These are phyloP conservation scores for Panus rudis DNA, from an alignment of 768 basidiomycete species.

Conservation along the genomic window DNA sequence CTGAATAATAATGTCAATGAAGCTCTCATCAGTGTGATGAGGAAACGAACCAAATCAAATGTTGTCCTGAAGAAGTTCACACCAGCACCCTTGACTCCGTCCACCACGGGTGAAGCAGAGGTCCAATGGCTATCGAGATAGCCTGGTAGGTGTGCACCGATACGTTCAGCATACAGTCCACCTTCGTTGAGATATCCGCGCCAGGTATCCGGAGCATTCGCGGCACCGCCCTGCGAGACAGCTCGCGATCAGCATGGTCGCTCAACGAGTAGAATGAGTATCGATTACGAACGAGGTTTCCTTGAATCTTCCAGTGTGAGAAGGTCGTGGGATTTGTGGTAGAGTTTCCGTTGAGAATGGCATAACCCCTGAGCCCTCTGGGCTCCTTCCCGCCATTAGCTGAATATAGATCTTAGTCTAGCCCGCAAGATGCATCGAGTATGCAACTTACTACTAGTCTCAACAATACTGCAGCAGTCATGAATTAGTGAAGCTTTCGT, in stretches of 20 bases:
- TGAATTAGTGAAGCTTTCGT: too few relatives aligned
- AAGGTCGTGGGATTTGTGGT: too few relatives aligned
- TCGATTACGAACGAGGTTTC: conserved; percentile 28
- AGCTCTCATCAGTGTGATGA: background rate
- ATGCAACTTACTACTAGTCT: conserved; percentile 37
- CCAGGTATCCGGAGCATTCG: conserved; percentile 34
- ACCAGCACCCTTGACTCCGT: conserved; percentile 29
- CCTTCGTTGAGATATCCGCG: conserved; percentile 48
- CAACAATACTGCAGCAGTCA: conserved; percentile 29
- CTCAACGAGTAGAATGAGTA: background rate
- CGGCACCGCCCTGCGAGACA: conserved; percentile 31
- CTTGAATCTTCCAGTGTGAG: conserved; percentile 35
- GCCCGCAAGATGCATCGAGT: background rate
- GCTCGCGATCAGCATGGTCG: background rate
- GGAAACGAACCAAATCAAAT: conserved; percentile 30
- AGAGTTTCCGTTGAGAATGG: conserved; percentile 34
- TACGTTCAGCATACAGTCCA: conserved; percentile 40
- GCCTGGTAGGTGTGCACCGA: conserved; percentile 44
- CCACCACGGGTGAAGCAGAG: conserved; percentile 23
- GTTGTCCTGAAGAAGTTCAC: conserved; percentile 40
- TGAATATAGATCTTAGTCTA: conserved; percentile 9
- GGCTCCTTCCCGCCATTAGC: conserved; percentile 45
- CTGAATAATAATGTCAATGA: conserved; percentile 14
- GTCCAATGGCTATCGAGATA: conserved; percentile 36
- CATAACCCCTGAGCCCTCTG: conserved; percentile 40